Conservation (phyloP, 176 grass and related monocot genomes). For the Paspalum notatum region DNA sequence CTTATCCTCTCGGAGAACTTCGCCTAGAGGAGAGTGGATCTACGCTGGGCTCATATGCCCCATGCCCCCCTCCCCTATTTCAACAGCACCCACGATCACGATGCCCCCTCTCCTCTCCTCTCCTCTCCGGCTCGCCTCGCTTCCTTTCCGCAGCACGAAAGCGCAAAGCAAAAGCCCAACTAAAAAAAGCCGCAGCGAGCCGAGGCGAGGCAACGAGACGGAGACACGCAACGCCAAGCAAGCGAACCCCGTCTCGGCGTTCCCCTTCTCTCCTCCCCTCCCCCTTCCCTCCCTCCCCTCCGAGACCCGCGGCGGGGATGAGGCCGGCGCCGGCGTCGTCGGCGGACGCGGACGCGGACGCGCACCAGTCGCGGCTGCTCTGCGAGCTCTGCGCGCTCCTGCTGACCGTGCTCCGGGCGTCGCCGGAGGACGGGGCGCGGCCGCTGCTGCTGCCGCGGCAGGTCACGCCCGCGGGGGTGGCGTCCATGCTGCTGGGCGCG, state of each 20-base stretch:
- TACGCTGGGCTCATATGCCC: not conserved
- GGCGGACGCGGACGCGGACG: constrained; percentile 42
- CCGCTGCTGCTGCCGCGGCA: constrained; percentile 31
- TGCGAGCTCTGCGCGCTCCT: constrained; percentile 73
- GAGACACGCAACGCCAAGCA: not conserved
- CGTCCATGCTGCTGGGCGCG: constrained; percentile 75
- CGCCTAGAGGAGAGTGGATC: not conserved
- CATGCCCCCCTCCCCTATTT: constrained; percentile 10
- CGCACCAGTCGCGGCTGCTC: constrained; percentile 62
- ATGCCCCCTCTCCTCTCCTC: not conserved
- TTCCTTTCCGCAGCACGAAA: not conserved
- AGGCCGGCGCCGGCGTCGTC: constrained; percentile 41
- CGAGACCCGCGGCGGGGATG: constrained; percentile 31
- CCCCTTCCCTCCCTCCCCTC: not conserved
- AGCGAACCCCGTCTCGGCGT: not conserved
- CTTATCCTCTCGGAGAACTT: constrained; percentile 18
- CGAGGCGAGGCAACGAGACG: not conserved
- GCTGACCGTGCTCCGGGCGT: constrained; percentile 49
- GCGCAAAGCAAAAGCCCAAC: not conserved
- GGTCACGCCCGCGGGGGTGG: constrained; percentile 67
- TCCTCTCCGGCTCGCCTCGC: not conserved
- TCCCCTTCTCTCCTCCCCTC: constrained; percentile 10
- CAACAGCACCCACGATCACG: constrained; percentile 26
- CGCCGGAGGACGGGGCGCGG: constrained; percentile 15
- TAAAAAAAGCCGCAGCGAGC: not conserved